Percentiles rank a stretch among this genome's conserved stretches.
phyloP scores from a whole-genome alignment of 176 grass and related monocot species.

The Cenchrus americanus region DNA sequence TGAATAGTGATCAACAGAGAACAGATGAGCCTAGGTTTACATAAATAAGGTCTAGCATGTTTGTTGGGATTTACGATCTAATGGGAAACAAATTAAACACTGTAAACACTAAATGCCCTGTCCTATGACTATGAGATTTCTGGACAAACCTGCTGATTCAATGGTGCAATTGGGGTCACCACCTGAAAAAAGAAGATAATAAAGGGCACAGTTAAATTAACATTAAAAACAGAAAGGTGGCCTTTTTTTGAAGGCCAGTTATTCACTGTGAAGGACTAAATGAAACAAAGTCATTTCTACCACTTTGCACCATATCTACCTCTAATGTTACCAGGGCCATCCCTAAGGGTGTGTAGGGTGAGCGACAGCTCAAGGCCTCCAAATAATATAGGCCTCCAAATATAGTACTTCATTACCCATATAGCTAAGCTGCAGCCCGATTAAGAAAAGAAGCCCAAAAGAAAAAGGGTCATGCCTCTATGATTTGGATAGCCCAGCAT shows the following conservation, averaged over 20 bases:
- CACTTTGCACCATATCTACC: neutral
- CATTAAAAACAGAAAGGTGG: neutral
- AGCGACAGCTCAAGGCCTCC: too few species aligned
- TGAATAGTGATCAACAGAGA: neutral
- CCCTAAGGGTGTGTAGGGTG: too few species aligned
- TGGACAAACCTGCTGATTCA: slow-evolving; percentile 93
- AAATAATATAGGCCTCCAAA: too few species aligned
- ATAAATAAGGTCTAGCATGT: neutral
- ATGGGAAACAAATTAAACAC: neutral
- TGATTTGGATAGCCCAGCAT: too few species aligned
- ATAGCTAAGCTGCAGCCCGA: too few species aligned
- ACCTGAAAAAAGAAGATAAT: slow-evolving; percentile 66
- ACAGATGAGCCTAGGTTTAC: neutral
- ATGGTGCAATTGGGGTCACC: slow-evolving; percentile 96
- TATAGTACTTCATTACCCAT: too few species aligned
- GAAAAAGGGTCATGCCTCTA: too few species aligned
- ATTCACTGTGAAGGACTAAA: neutral
- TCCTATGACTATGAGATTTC: slow-evolving; percentile 5
- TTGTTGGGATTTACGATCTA: neutral
- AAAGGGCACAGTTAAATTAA: slow-evolving; percentile 17
- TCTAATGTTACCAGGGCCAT: neutral
- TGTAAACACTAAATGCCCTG: neutral
- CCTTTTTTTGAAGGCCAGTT: neutral
- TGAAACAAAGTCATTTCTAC: neutral
- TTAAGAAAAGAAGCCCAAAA: too few species aligned